These are phyloP conservation scores for Cryptococcus sp. DNA, from an alignment of 1,284 basidiomycete species.

Conservation along the genomic window DNA sequence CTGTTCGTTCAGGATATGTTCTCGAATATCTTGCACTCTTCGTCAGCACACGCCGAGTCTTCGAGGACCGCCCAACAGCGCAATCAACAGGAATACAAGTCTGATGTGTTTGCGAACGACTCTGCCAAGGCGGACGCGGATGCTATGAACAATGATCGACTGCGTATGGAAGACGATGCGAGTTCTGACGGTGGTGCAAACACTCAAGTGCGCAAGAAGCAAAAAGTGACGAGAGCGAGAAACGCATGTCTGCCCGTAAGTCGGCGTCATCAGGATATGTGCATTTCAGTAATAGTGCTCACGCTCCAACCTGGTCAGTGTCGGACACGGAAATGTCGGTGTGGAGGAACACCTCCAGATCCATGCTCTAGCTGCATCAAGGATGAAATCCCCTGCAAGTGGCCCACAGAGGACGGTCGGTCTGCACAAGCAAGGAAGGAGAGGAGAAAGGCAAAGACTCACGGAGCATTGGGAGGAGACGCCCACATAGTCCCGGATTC, in stretches of 20 bases:
- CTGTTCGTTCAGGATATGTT: not conserved
- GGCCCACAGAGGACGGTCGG: conserved; percentile 33
- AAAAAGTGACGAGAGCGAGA: conserved; percentile 30
- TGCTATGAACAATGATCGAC: not conserved
- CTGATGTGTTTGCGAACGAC: not conserved
- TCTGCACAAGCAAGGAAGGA: conserved; percentile 23
- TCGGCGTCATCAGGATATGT: not conserved
- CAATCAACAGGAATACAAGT: not conserved
- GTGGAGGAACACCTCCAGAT: conserved; percentile 25
- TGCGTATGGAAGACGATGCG: not conserved
- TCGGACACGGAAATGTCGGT: conserved; percentile 30
- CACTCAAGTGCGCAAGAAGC: conserved; percentile 18
- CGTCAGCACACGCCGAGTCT: not conserved
- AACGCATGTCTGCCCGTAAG: conserved; percentile 26
- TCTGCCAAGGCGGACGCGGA: not conserved
- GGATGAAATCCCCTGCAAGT: conserved; percentile 23
- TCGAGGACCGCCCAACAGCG: conserved; percentile 1
- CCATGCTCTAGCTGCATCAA: conserved; percentile 32
- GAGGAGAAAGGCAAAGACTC: conserved; percentile 13
- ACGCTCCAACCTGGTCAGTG: conserved; percentile 15
- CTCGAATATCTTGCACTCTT: not conserved
- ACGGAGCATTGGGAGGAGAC: not conserved
- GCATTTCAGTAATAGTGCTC: not conserved
- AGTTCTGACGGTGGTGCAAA: not conserved
- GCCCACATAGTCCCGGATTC: not conserved